Evolutionary conservation across 129 eudicot genomes (phyloP).

Genomic region (carrot (Daucus carota)): DH1_v3.0 NC_030382.2:57749501-57750000

Average conservation of each 20-base stretch:
- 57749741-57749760: not conserved
- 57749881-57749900: not conserved
- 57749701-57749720: not conserved
- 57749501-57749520: slow-evolving; percentile 12
- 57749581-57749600: not conserved
- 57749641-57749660: slow-evolving; percentile 76
- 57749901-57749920: not conserved
- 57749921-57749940: not conserved
- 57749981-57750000: not conserved
- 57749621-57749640: slow-evolving; percentile 86
- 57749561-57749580: not conserved
- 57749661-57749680: slow-evolving; percentile 81
- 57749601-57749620: slow-evolving; percentile 11
- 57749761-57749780: slow-evolving; percentile 60
- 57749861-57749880: slow-evolving; percentile 63
- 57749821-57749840: slow-evolving; percentile 52
- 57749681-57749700: slow-evolving; percentile 58
- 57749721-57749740: not conserved
- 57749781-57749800: slow-evolving; percentile 79
- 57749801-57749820: slow-evolving; percentile 86
- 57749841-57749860: slow-evolving; percentile 68
- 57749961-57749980: not conserved
- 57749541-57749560: not conserved
- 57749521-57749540: not conserved
- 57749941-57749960: not conserved